phyloP scores from a whole-genome alignment of 495 filamentous ascomycete genomes.

The Jackrogersella multiformis region DNA sequence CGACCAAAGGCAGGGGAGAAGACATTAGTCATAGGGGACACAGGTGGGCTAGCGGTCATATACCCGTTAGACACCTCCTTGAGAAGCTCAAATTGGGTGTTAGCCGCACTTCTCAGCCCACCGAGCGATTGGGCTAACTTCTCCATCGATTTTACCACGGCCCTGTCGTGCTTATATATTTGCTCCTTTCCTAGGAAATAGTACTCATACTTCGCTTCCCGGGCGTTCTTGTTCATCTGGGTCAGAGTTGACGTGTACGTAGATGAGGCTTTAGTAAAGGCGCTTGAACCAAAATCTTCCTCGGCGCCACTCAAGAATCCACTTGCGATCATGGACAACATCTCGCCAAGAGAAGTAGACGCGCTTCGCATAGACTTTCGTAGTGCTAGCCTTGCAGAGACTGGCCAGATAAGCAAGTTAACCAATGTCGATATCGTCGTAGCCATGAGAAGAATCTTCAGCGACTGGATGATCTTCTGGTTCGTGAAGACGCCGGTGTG shows the following conservation, averaged over 20 bases:
- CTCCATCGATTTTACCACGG: constrained; percentile 84
- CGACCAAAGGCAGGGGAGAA: constrained; percentile 48
- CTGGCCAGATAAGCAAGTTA: constrained; percentile 80
- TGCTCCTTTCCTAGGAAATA: constrained; percentile 84
- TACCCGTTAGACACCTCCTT: constrained; percentile 60
- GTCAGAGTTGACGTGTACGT: constrained; percentile 75
- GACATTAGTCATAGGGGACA: constrained; percentile 46
- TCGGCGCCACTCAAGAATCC: constrained; percentile 89
- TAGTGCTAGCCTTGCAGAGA: constrained; percentile 79
- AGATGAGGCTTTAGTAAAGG: constrained; percentile 72
- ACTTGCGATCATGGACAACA: constrained; percentile 82
- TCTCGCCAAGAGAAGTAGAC: constrained; percentile 79
- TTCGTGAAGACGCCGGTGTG: constrained; percentile 81
- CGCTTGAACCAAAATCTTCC: constrained; percentile 70
- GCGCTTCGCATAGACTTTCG: constrained; percentile 77
- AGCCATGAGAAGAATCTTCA: constrained; percentile 92
- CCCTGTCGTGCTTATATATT: constrained; percentile 81
- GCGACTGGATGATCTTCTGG: constrained; percentile 83
- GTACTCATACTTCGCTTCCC: constrained; percentile 91
- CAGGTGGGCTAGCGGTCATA: constrained; percentile 17
- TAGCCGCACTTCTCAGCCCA: constrained; percentile 87
- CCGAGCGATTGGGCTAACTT: constrained; percentile 89
- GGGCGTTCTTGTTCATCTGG: constrained; percentile 79
- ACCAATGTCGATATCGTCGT: constrained; percentile 77
- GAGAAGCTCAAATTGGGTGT: constrained; percentile 86